These are phyloP conservation scores for Suhomyces yuchorum DNA, from an alignment of 1,139 yeast species.

Conservation along the genomic window DNA sequence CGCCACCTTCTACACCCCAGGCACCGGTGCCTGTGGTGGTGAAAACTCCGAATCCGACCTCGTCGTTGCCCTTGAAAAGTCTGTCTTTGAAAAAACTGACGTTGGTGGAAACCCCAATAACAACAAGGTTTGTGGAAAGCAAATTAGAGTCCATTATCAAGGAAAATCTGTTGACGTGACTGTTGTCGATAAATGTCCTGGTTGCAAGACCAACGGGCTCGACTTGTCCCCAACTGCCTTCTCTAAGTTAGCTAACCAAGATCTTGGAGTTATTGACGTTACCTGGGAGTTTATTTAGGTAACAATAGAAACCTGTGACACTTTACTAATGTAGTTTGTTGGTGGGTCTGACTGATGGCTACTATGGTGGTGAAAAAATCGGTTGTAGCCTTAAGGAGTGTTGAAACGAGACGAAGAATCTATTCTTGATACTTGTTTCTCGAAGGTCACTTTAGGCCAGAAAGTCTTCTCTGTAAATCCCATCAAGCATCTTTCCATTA, in stretches of 20 bases:
- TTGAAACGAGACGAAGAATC: too few relatives aligned
- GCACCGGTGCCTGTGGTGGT: conserved; percentile 64
- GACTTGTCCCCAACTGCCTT: conserved; percentile 52
- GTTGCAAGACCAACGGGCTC: conserved; percentile 39
- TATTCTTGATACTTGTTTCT: too few relatives aligned
- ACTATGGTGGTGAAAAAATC: too few relatives aligned
- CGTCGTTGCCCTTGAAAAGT: conserved; percentile 46
- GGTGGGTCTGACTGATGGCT: not conserved
- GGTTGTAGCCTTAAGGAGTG: too few relatives aligned
- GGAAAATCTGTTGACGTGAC: conserved; percentile 48
- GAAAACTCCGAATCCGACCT: conserved; percentile 48
- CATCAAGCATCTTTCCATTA: too few relatives aligned
- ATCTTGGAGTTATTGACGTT: conserved; percentile 38
- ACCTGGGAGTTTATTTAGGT: conserved; percentile 27
- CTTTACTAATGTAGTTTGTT: not conserved
- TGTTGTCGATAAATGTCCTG: conserved; percentile 46
- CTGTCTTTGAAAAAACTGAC: conserved; percentile 26
- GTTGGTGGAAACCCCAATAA: conserved; percentile 41
- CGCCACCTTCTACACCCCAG: conserved; percentile 34
- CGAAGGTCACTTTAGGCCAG: too few relatives aligned
- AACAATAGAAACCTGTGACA: conserved; percentile 1
- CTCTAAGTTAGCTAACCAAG: conserved; percentile 36
- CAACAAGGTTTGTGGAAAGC: conserved; percentile 46
- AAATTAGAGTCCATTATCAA: conserved; percentile 39
- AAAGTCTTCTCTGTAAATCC: too few relatives aligned